Evolutionary conservation across 768 basidiomycete genomes (phyloP).

Genomic region (Amanita polypyramis): DNA sequence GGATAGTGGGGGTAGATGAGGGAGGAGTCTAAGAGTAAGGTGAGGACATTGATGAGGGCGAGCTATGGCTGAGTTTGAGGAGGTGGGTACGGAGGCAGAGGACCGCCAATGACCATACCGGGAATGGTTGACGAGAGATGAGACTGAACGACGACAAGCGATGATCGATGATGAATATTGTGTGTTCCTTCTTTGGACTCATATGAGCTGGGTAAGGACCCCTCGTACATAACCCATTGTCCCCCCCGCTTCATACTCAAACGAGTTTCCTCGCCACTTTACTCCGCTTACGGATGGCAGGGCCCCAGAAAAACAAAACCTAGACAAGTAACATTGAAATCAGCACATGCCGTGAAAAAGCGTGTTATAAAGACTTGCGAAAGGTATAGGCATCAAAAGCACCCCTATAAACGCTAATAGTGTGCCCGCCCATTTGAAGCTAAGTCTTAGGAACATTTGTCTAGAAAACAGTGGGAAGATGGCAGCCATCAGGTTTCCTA

Average conservation of each 20-base stretch:
- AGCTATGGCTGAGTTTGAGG: conserved; percentile 4
- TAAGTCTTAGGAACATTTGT: no score
- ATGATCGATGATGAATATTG: conserved; percentile 6
- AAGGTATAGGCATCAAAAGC: conserved; percentile 51
- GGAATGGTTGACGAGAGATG: not conserved
- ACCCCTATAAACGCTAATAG: conserved; percentile 43
- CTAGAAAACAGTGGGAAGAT: conserved; percentile 61
- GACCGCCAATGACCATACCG: conserved; percentile 2
- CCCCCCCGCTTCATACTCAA: no score
- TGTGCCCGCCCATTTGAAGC: conserved; percentile 54
- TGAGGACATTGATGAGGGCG: conserved; percentile 6
- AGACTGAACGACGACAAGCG: conserved; percentile 7
- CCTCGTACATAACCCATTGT: no score
- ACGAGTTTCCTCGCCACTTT: no score
- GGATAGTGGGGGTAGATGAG: not conserved
- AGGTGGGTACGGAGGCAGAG: not conserved
- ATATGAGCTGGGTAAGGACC: no score
- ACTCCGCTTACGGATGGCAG: no score
- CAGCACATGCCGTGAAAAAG: no score
- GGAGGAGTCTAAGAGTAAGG: not conserved
- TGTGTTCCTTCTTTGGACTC: no score
- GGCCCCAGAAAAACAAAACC: no score
- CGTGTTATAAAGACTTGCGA: conserved; percentile 31
- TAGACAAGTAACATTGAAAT: no score
- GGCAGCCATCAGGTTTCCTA: conserved; percentile 39